Evolutionary conservation across 139 green algal genomes (phyloP).

Genomic region (Micractinium sp.): DNA sequence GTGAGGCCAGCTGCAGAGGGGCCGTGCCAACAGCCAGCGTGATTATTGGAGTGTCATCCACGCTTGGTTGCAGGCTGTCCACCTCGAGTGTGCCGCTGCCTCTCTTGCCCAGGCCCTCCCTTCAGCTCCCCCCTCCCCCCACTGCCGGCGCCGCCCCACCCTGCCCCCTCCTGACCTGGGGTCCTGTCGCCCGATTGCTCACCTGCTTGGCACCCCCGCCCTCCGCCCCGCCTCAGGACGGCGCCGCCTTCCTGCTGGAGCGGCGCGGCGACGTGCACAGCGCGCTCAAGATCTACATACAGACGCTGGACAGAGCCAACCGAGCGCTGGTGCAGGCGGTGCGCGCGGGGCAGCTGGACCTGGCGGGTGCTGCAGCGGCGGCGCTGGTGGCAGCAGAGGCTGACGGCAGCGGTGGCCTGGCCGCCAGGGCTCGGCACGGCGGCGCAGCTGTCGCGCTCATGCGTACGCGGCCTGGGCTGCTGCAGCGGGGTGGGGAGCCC

Average conservation of each 20-base stretch:
- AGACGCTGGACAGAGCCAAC: constrained; percentile 36
- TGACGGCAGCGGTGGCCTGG: background rate
- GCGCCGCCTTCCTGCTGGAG: constrained; percentile 68
- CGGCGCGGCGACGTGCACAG: constrained; percentile 57
- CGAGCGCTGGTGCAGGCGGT: constrained; percentile 26
- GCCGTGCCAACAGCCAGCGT: no score
- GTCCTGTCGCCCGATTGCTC: background rate
- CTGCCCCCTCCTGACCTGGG: background rate
- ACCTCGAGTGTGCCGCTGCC: background rate
- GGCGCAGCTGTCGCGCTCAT: background rate
- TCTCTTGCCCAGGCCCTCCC: background rate
- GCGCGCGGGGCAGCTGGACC: background rate
- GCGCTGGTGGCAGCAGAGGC: background rate
- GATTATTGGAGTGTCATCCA: no score
- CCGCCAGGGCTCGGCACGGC: background rate
- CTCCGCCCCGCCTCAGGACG: constrained; percentile 17
- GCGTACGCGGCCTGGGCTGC: background rate
- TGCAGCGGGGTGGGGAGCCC: background rate
- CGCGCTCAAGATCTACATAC: constrained; percentile 54
- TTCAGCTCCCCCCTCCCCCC: no score
- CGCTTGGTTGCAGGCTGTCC: no score
- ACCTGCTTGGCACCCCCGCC: background rate
- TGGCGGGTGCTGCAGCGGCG: background rate
- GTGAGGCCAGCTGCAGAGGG: no score
- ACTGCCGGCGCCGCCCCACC: no score